Evolutionary conservation across 352 stramenopile genomes (phyloP).

Genomic region (Phytophthora ohioensis): DNA sequence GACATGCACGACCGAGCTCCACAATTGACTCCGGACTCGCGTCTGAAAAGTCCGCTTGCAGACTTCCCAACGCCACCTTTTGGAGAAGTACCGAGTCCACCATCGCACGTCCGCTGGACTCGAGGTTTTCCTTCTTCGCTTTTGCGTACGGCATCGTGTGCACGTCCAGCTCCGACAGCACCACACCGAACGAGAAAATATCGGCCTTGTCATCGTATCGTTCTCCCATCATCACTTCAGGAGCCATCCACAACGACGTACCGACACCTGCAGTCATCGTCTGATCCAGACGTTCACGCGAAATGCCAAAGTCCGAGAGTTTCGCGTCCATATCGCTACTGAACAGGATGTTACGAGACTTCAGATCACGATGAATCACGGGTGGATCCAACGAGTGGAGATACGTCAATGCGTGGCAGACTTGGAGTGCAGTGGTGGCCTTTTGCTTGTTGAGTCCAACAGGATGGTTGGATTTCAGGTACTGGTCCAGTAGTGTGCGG

Average conservation of each 20-base stretch:
- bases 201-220: constrained; percentile 35
- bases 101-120: constrained; percentile 28
- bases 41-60: constrained; percentile 36
- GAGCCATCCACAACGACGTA: constrained; percentile 37
- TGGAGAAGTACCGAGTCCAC: constrained; percentile 35
- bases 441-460: constrained; percentile 49
- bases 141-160: constrained; percentile 61
- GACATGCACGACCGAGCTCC: constrained; percentile 28
- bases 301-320: constrained; percentile 53
- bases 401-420: constrained; percentile 32
- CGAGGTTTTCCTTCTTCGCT: constrained; percentile 43
- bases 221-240: constrained; percentile 33
- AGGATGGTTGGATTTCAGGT: constrained; percentile 23
- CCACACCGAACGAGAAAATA: constrained; percentile 40
- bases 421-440: constrained; percentile 34
- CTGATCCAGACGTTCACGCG: constrained; percentile 33
- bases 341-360: constrained; percentile 45
- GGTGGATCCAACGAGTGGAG: constrained; percentile 34
- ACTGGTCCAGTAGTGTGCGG: constrained; percentile 35
- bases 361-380: constrained; percentile 45
- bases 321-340: constrained; percentile 37
- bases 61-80: constrained; percentile 27
- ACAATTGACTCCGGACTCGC: constrained; percentile 29
- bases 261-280: constrained; percentile 46
- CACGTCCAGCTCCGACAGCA: constrained; percentile 57